Percentiles rank a stretch among this genome's conserved stretches.
Conservation (phyloP, 805 yeast genomes). For the Zygotorulaspora florentina region DNA sequence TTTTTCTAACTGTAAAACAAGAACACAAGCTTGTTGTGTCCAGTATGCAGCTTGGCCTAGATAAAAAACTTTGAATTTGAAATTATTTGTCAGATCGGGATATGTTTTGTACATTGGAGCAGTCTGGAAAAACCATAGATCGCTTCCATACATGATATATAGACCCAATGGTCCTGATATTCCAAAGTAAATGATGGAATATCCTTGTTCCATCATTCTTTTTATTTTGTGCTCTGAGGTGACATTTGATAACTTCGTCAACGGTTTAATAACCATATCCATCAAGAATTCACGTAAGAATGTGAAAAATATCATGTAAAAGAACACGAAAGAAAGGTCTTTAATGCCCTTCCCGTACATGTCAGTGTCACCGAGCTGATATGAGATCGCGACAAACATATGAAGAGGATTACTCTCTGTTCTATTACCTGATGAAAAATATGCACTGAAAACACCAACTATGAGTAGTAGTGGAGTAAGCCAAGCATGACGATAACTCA, state of each 20-base stretch:
- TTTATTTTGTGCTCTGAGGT: conserved; percentile 47
- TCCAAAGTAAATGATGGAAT: conserved; percentile 76
- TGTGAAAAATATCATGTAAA: conserved; percentile 81
- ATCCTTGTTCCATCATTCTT: conserved; percentile 92
- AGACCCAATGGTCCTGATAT: conserved; percentile 81
- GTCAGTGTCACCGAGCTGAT: conserved; percentile 55
- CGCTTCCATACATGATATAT: conserved; percentile 77
- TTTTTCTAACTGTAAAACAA: conserved; percentile 80
- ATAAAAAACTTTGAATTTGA: conserved; percentile 73
- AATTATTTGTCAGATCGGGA: conserved; percentile 77
- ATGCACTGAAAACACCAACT: conserved; percentile 40
- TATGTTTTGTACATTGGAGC: conserved; percentile 70
- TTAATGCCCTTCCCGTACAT: conserved; percentile 80
- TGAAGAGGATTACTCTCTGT: conserved; percentile 58
- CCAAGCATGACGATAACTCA: conserved; percentile 64
- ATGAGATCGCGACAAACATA: conserved; percentile 61
- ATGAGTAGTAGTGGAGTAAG: conserved; percentile 56
- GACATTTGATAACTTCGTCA: conserved; percentile 53
- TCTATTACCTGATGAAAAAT: conserved; percentile 52
- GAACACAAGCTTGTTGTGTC: conserved; percentile 90
- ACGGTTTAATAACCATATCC: conserved; percentile 74
- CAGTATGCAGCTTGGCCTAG: conserved; percentile 94
- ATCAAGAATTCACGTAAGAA: conserved; percentile 86
- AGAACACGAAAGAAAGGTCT: conserved; percentile 76
- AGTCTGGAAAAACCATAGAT: conserved; percentile 88